Evolutionary conservation across 495 filamentous ascomycete species (phyloP).

Genomic region (Pyrenula massariospora): DNA sequence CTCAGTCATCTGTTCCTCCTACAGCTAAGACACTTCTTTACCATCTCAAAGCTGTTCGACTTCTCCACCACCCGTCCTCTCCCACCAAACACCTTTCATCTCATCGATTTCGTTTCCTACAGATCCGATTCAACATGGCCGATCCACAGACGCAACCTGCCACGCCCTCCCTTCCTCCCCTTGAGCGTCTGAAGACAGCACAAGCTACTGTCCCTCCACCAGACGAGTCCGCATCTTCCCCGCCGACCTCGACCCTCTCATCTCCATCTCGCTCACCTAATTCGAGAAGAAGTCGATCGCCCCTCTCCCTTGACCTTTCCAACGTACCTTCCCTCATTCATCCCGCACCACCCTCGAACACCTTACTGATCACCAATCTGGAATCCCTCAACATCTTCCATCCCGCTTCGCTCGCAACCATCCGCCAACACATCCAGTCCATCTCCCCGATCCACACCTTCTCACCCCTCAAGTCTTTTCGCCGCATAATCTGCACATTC

Average conservation of each 20-base stretch:
- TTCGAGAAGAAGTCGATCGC: constrained; percentile 22
- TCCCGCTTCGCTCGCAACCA: constrained; percentile 58
- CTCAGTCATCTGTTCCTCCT: too few species aligned
- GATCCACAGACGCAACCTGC: neutral
- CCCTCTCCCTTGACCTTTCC: constrained; percentile 68
- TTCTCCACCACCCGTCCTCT: too few species aligned
- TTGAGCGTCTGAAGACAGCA: neutral
- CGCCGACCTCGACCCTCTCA: constrained; percentile 14
- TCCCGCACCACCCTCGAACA: constrained; percentile 81
- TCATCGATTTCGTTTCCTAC: neutral
- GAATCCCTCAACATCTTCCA: constrained; percentile 68
- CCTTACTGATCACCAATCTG: constrained; percentile 84
- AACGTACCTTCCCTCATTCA: constrained; percentile 65
- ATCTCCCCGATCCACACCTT: constrained; percentile 71
- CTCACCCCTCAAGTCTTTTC: constrained; percentile 85
- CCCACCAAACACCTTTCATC: neutral
- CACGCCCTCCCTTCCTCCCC: neutral
- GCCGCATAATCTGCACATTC: constrained; percentile 87
- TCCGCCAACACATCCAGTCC: constrained; percentile 56
- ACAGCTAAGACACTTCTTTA: too few species aligned
- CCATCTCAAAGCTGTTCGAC: too few species aligned
- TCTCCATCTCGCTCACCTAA: constrained; percentile 25
- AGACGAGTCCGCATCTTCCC: constrained; percentile 4
- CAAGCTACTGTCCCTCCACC: neutral
- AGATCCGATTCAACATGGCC: neutral